These are phyloP conservation scores for Cyclotella sp. DNA, from an alignment of 108 stramenopile species.

Conservation along the genomic window DNA sequence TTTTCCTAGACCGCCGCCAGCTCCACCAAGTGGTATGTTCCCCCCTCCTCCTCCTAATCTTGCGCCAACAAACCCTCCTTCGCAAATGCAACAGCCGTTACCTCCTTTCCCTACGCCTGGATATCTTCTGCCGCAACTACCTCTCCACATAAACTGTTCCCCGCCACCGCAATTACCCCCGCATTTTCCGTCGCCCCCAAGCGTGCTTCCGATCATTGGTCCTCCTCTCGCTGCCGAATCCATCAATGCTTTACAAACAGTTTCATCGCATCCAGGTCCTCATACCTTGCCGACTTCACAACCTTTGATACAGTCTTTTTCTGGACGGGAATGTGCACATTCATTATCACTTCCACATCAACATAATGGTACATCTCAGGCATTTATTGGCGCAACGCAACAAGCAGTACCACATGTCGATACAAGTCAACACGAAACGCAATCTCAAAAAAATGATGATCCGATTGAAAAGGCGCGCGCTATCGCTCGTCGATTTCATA, in stretches of 20 bases:
- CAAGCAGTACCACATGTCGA: background rate
- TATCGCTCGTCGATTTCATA: slow-evolving; percentile 43
- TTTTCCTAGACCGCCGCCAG: background rate
- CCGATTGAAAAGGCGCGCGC: slow-evolving; percentile 46
- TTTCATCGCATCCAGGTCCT: background rate
- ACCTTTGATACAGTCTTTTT: background rate
- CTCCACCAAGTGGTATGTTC: background rate
- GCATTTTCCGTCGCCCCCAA: slow-evolving; percentile 22
- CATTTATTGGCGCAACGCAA: background rate
- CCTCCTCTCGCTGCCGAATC: background rate
- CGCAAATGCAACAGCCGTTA: background rate
- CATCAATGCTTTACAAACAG: background rate
- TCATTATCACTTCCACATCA: background rate
- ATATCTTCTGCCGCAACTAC: slow-evolving; percentile 1
- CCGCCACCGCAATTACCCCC: background rate
- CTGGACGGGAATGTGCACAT: background rate
- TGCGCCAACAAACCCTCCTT: background rate
- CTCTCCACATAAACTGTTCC: background rate
- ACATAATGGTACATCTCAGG: background rate
- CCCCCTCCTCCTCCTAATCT: background rate
- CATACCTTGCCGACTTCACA: background rate
- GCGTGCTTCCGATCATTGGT: slow-evolving; percentile 11
- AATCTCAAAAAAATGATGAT: slow-evolving; percentile 3
- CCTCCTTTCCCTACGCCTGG: background rate
- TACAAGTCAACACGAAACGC: background rate